Evolutionary conservation across 768 basidiomycete species (phyloP), one percentile per base, ranked within the genome.

Genomic region (Lactarius vividus): DNA sequence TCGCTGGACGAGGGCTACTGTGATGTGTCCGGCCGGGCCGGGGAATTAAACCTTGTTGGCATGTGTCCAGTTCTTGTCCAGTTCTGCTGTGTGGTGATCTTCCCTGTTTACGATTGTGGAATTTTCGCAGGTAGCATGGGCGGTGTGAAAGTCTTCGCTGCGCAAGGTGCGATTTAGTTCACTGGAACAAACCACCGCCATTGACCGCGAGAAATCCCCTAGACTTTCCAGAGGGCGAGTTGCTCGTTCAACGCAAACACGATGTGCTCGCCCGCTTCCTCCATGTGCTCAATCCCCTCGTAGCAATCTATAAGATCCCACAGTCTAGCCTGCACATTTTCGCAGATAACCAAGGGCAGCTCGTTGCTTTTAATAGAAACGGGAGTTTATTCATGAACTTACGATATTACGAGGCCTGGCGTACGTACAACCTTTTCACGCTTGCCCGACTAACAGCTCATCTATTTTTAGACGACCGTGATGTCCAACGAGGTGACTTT

Each of bases 351-450:
- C 77, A 79, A 5, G 96, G 96, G 1, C 88, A 87, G 1, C 77
- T 91, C 15, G 96, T 98, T 62, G 97, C 95, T 1, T 98, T 99
- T 81, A 99, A 98, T 74, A 81, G 94, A 31, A 86, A 86, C 57
- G 94, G 91, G 3, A 91, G 89, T 65, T 81, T 98, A 18, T 98
- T 94, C 76, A 76, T 97, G 65, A 98, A 97, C 74, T 77, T 94
- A 28, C 83, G 94, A 26, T 96, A 88, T 74, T 95, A 85, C 67
- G 83, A 91, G 72, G 84, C 88, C 58, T 94, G 92, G 92, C 94
- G 91, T 94, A 75, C 80, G 89, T 83, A n/a, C 29, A 42, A 42
- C n/a, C 57, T 39, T 28, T 49, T 37, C 39, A 33, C 23, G 15
- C 37, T 44, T 35, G 42, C 23, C 39, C 20, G 49, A 18, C 4